Base-by-base conservation (phyloP, 345 rosid genomes). In the Populus euphratica region DNA sequence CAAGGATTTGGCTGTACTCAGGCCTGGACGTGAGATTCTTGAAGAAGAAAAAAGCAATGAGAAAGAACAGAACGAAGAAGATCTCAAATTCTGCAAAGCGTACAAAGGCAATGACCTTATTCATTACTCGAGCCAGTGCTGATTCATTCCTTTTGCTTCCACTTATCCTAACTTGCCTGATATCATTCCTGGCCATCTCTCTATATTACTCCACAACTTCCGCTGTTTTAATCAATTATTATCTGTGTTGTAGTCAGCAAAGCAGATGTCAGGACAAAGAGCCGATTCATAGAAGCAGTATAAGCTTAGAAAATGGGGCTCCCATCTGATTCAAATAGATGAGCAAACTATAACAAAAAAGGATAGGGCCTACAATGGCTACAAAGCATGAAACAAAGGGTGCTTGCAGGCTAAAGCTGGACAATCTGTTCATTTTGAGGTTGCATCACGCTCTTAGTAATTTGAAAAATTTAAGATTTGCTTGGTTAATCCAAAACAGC, bases 11-110 rank as follows among this genome's bases (percentile, higher is more conserved):
- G 76, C 86, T 88, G 84, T 88, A 89, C 82, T 88, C 91, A 2
- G 91, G 89, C 80, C 91, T 86, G 14, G 92, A 79, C 21, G 89
- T 88, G 66, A 92, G 90, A 84, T 89, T 86, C 85, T 90, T 90
- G 91, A 90, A 90, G 82, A 89, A 33, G 74, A 90, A 44, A 71
- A 92, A 92, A 41, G 91, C 87, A 39, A 87, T 62, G 76, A 90
- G 1, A 83, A 90, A 79, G 88, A 92, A 88, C 61, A 89, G 87
- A 47, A 90, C 13, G 71, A 90, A 90, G 38, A 92, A 79, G 69
- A 92, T 87, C 90, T 92, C 97, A 38, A 90, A 92, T 84, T 90
- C 97, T 0, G 91, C 90, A 27, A 79, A 43, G 76, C 80, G 71
- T 4, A 85, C 74, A 63, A 89, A 86, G 54, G 73, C 35, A 68